Evolutionary conservation across 306 rosid species (phyloP).

Genomic region (Glycyrrhiza uralensis): DNA sequence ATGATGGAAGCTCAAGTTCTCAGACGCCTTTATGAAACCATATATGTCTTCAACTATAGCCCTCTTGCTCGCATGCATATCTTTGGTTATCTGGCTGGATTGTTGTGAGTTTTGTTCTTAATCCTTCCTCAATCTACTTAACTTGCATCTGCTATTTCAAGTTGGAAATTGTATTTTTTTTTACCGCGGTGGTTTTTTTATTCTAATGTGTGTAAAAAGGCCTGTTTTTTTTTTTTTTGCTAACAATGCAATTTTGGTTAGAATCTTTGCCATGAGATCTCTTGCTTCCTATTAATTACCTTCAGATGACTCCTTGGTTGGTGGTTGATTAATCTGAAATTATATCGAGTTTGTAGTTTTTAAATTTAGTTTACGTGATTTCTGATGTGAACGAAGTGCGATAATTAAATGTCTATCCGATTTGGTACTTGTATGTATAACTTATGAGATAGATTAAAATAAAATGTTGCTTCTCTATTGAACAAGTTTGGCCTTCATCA

Average conservation of each 20-base stretch:
- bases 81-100: conserved; percentile 76
- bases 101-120: conserved; percentile 60
- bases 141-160: not conserved
- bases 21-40: conserved; percentile 67
- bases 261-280: not conserved
- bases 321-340: not conserved
- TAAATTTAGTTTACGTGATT: not conserved
- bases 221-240: not conserved
- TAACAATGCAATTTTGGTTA: conserved; percentile 2
- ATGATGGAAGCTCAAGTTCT: conserved; percentile 77
- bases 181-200: not conserved
- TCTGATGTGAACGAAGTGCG: not conserved
- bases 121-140: not conserved
- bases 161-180: not conserved
- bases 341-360: not conserved
- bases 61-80: conserved; percentile 83
- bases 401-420: not conserved
- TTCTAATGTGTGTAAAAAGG: not conserved
- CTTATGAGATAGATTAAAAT: not conserved
- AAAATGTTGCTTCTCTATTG: not conserved
- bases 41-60: conserved; percentile 67
- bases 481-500: not conserved
- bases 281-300: not conserved
- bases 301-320: not conserved
- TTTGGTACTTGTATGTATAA: not conserved